A percentile compares a stretch with the other conserved stretches of the same genome.
Evolutionary conservation across 192 early-diverging fungal genomes (phyloP).

Genomic region (Entomortierella beljakovae): DNA sequence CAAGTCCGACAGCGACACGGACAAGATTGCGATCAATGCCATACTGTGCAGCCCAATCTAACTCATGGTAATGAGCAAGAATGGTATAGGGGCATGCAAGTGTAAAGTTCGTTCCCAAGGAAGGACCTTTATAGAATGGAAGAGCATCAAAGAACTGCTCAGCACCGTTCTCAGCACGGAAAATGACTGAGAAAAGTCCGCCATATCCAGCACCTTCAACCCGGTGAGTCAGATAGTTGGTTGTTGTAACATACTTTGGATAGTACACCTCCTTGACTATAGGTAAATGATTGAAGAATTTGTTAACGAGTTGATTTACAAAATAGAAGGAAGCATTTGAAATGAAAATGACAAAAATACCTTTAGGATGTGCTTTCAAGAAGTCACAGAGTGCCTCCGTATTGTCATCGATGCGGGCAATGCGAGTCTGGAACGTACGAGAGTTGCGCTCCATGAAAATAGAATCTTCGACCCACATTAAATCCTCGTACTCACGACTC

Average conservation of each 20-base stretch:
- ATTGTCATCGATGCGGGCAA: constrained; percentile 80
- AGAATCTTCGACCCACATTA: constrained; percentile 93
- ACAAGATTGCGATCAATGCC: constrained; percentile 82
- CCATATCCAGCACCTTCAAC: constrained; percentile 81
- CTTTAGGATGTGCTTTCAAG: constrained; percentile 75
- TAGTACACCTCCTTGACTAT: constrained; percentile 83
- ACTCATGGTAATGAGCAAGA: constrained; percentile 93
- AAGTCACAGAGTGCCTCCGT: constrained; percentile 83
- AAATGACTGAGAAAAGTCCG: constrained; percentile 86
- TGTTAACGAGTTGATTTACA: too few species aligned
- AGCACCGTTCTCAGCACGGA: constrained; percentile 70
- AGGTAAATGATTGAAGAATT: not conserved
- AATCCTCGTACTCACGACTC: constrained; percentile 78
- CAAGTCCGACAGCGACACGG: constrained; percentile 91
- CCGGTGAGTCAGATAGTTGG: constrained; percentile 77
- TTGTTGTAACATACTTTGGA: constrained; percentile 81
- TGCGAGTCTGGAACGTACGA: constrained; percentile 82
- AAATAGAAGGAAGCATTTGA: not conserved
- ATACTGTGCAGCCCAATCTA: constrained; percentile 91
- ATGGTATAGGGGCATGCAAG: constrained; percentile 95
- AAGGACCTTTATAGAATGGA: constrained; percentile 91
- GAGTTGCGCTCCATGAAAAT: constrained; percentile 97
- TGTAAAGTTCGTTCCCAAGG: constrained; percentile 97
- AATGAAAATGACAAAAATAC: too few species aligned
- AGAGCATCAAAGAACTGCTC: constrained; percentile 85